Percentiles rank a stretch among this genome's conserved stretches.
These are phyloP conservation scores for Ascochyta fabae DNA, from an alignment of 2,329 filamentous ascomycete genomes.

Conservation along the genomic window DNA sequence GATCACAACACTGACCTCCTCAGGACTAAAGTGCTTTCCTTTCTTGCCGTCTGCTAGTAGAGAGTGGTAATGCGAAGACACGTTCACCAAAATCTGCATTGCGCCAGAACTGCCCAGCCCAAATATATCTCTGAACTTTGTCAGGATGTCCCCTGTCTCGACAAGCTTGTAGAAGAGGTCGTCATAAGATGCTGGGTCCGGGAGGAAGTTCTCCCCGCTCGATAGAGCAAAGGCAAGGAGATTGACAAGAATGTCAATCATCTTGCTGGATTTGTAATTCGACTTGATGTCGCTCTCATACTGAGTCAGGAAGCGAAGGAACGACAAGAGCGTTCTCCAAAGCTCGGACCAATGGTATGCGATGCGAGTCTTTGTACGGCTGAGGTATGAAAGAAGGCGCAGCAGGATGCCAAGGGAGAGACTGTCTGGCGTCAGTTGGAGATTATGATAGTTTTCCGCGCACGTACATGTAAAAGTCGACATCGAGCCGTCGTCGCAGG, in stretches of 20 bases:
- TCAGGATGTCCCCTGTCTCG: constrained; percentile 82
- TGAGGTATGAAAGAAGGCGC: constrained; percentile 82
- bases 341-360: constrained; percentile 94
- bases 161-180: constrained; percentile 99
- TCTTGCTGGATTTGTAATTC: constrained; percentile 70
- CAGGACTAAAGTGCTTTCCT: constrained; percentile 75
- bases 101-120: constrained; percentile 58
- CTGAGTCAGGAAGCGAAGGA: constrained; percentile 88
- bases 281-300: constrained; percentile 80
- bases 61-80: constrained; percentile 85
- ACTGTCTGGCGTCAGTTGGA: constrained; percentile 46
- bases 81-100: constrained; percentile 83
- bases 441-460: too few relatives aligned
- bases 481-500: constrained; percentile 81
- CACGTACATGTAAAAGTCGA: constrained; percentile 75
- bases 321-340: constrained; percentile 85
- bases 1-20: constrained; percentile 88
- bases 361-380: constrained; percentile 79
- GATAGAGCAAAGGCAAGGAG: constrained; percentile 84
- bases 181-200: constrained; percentile 85
- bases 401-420: constrained; percentile 82
- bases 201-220: constrained; percentile 87
- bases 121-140: constrained; percentile 83
- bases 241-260: constrained; percentile 81
- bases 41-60: constrained; percentile 69